phyloP scores from a whole-genome alignment of 2,329 filamentous ascomycete species.

The Kalmusia sp. region DNA sequence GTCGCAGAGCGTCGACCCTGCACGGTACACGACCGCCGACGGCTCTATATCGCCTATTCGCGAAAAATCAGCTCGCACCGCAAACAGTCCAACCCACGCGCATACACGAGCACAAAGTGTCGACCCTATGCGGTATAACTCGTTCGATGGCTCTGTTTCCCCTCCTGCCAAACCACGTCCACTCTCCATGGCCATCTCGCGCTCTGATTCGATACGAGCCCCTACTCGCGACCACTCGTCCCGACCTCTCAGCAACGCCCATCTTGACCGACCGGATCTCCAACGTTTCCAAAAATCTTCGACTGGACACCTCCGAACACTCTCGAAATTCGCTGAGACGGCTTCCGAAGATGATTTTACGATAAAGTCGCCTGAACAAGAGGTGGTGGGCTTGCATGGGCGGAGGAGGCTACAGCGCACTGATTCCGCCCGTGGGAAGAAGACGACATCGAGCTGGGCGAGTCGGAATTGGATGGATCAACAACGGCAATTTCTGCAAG shows the following conservation, averaged over 20 bases:
- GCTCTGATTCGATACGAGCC: slow-evolving; percentile 46
- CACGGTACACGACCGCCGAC: no score
- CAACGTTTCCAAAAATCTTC: slow-evolving; percentile 85
- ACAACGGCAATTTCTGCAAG: slow-evolving; percentile 92
- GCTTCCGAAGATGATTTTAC: slow-evolving; percentile 80
- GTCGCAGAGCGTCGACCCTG: no score
- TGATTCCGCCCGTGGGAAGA: slow-evolving; percentile 61
- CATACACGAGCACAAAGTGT: slow-evolving; percentile 49
- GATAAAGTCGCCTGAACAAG: slow-evolving; percentile 78
- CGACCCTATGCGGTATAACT: slow-evolving; percentile 45
- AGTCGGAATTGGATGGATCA: slow-evolving; percentile 98
- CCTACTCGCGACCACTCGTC: slow-evolving; percentile 43
- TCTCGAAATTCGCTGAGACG: slow-evolving; percentile 82
- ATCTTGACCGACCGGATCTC: slow-evolving; percentile 64
- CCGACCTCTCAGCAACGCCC: slow-evolving; percentile 35
- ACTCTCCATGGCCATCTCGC: slow-evolving; percentile 50
- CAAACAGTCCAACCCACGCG: slow-evolving; percentile 23
- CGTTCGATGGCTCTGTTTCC: slow-evolving; percentile 56
- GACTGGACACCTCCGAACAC: slow-evolving; percentile 84
- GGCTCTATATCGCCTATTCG: no score
- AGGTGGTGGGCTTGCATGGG: slow-evolving; percentile 87
- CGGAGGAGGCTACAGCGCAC: slow-evolving; percentile 81
- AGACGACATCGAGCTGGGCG: slow-evolving; percentile 68
- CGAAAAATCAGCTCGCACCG: no score
- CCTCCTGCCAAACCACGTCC: slow-evolving; percentile 53